Percentiles rank a stretch among this genome's conserved stretches.
Evolutionary conservation across 768 basidiomycete genomes (phyloP).

Genomic region (Leccinellum rugosiceps): DNA sequence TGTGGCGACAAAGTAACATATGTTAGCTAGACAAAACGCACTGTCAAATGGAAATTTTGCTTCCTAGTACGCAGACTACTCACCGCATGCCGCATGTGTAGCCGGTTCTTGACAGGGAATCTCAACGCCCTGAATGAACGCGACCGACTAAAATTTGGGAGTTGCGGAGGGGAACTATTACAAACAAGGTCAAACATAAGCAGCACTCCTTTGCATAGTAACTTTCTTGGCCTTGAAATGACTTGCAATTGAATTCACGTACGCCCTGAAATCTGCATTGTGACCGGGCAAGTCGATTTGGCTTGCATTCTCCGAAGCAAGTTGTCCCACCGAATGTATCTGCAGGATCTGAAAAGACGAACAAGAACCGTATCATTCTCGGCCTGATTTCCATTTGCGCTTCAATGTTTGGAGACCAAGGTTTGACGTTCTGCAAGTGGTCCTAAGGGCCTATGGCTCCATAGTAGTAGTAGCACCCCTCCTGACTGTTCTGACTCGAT

Average conservation of each 20-base stretch:
- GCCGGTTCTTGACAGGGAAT: constrained; percentile 26
- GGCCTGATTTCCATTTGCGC: background rate
- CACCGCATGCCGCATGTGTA: constrained; percentile 57
- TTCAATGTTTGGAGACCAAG: background rate
- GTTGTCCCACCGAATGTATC: background rate
- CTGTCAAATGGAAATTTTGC: background rate
- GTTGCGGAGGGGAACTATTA: background rate
- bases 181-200: constrained; percentile 30
- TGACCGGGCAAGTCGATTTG: background rate
- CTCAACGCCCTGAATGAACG: constrained; percentile 28
- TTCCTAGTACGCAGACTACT: constrained; percentile 14
- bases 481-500: no score
- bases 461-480: no score
- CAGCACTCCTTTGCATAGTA: no score
- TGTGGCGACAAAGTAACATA: constrained; percentile 73
- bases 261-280: no score
- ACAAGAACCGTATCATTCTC: background rate
- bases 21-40: constrained; percentile 49
- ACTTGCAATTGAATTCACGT: no score
- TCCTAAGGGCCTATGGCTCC: no score
- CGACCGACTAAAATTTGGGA: constrained; percentile 31
- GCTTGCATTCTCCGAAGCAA: background rate
- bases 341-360: background rate
- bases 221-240: no score
- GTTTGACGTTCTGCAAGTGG: background rate